A percentile compares a stretch with the other conserved stretches of the same genome.
Conservation (phyloP, 2,329 filamentous ascomycete genomes). For the Cladosporium halotolerans region DNA sequence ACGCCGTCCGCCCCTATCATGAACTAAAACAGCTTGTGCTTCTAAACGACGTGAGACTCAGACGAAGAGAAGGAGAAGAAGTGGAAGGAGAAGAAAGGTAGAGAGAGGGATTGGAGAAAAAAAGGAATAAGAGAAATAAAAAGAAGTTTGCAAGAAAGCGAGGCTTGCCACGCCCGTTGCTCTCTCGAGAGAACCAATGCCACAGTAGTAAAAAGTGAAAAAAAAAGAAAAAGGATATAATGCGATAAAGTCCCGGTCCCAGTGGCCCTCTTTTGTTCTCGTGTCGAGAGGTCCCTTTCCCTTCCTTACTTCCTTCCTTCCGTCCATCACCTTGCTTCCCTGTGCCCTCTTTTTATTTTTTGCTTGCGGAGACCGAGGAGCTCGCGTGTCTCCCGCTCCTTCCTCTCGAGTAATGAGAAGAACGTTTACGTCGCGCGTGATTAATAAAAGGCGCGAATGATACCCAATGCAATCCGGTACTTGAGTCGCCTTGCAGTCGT, state of each 20-base stretch:
- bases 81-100: not conserved
- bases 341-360: too few relatives aligned
- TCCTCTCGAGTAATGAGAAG: not conserved
- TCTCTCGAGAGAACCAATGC: conserved; percentile 3
- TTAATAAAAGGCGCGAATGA: conserved; percentile 10
- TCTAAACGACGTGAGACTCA: not conserved
- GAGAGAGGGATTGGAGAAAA: not conserved
- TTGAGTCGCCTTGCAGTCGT: not conserved
- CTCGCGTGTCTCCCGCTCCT: not conserved
- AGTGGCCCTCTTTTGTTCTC: not conserved
- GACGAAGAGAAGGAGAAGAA: not conserved
- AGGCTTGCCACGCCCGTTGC: not conserved
- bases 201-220: not conserved
- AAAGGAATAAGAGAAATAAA: not conserved
- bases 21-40: not conserved
- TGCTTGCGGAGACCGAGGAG: too few relatives aligned
- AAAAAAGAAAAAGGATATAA: conserved; percentile 11
- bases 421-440: not conserved
- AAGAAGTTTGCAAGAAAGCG: not conserved
- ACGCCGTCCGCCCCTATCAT: not conserved
- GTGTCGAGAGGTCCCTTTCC: not conserved
- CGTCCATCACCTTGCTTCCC: too few relatives aligned
- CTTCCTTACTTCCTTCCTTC: not conserved
- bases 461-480: conserved; percentile 8
- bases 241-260: not conserved